Evolutionary conservation across 441 rosid genomes (phyloP).

Genomic region (Corymbia calophylla): DNA sequence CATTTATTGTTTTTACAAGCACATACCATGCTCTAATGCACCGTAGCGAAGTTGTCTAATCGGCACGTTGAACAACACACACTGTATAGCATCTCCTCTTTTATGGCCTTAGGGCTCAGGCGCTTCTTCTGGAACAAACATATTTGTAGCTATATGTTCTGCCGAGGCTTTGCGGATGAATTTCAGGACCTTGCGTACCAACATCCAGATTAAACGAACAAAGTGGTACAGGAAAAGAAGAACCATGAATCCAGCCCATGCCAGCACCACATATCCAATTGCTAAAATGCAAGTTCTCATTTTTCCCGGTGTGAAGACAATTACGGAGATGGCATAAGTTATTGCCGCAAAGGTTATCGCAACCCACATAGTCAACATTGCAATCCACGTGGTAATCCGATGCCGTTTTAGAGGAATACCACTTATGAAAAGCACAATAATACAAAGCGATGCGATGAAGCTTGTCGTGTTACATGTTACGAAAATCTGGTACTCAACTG

Average conservation of each 20-base stretch:
- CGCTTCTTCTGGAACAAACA: background rate
- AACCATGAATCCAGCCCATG: background rate
- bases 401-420: background rate
- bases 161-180: background rate
- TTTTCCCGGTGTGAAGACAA: fast-evolving
- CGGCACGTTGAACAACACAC: background rate
- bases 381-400: background rate
- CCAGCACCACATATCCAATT: fast-evolving
- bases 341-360: background rate
- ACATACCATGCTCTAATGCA: background rate
- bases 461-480: background rate
- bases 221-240: background rate
- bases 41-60: background rate
- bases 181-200: fast-evolving
- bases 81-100: background rate
- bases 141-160: background rate
- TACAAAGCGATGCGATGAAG: background rate
- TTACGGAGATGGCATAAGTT: background rate
- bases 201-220: background rate
- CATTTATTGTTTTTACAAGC: background rate
- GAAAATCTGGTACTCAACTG: fast-evolving
- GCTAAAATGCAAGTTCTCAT: fast-evolving
- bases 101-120: background rate
- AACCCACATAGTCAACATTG: background rate
- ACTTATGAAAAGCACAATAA: background rate